These are phyloP conservation scores for Trichosporon sp. DNA, from an alignment of 1,284 basidiomycete genomes.

Conservation along the genomic window DNA sequence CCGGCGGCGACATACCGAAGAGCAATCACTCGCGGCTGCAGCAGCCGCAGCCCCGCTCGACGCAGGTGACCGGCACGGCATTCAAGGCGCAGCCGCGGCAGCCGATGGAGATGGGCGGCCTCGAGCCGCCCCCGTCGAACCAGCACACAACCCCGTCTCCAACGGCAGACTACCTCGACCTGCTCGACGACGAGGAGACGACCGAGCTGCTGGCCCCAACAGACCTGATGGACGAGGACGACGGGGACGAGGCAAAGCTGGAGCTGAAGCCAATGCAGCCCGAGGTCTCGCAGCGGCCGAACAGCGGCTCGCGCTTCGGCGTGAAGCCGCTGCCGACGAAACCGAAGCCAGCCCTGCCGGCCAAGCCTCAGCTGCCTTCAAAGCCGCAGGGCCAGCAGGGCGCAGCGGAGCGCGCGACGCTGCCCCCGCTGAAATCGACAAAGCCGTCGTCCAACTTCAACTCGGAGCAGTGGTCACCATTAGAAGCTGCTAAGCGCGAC, in stretches of 20 bases:
- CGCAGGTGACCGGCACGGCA: constrained; percentile 47
- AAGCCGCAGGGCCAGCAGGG: constrained; percentile 4
- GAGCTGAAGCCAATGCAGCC: constrained; percentile 12
- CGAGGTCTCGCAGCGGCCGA: constrained; percentile 6
- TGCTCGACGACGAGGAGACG: constrained; percentile 12
- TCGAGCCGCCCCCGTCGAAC: constrained; percentile 1
- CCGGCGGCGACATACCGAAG: constrained; percentile 29
- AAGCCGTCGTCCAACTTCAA: constrained; percentile 28
- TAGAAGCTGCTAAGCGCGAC: constrained; percentile 17
- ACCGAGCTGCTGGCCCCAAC: background rate
- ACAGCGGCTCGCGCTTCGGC: constrained; percentile 11
- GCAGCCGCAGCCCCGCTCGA: constrained; percentile 34
- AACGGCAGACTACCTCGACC: constrained; percentile 15
- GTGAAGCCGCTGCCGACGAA: constrained; percentile 13
- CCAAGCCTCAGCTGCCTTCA: background rate
- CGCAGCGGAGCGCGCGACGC: constrained; percentile 17
- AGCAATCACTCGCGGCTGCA: background rate
- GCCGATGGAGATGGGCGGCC: background rate
- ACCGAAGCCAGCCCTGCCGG: constrained; percentile 7
- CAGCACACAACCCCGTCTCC: constrained; percentile 2
- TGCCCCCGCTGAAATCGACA: constrained; percentile 9
- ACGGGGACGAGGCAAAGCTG: constrained; percentile 4
- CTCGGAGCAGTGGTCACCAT: constrained; percentile 35
- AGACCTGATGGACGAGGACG: constrained; percentile 16
- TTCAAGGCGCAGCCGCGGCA: constrained; percentile 29